Percentiles rank a stretch among this genome's conserved stretches.
Evolutionary conservation across 768 basidiomycete species (phyloP).

Genomic region (Tylopilus sp.): DNA sequence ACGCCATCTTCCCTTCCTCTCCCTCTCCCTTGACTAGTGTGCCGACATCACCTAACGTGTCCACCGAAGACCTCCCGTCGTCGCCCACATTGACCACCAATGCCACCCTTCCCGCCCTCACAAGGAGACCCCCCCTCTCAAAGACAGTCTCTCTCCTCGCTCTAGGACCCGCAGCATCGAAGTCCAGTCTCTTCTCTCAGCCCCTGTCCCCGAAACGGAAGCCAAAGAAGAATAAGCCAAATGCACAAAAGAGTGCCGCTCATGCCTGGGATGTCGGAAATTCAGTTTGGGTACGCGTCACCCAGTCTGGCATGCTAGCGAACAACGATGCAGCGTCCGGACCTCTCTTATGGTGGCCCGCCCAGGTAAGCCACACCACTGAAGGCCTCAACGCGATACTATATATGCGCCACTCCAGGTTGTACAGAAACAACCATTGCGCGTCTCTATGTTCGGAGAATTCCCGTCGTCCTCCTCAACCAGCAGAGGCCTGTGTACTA

Average conservation of each 20-base stretch:
- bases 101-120: not conserved
- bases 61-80: conserved; percentile 16
- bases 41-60: conserved; percentile 14
- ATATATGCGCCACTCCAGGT: conserved; percentile 15
- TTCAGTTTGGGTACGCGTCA: conserved; percentile 54
- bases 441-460: conserved; percentile 32
- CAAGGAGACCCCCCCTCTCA: conserved; percentile 8
- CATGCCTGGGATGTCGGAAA: conserved; percentile 31
- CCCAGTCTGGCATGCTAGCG: conserved; percentile 35
- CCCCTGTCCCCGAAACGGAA: conserved; percentile 22
- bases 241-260: not conserved
- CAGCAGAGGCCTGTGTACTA: conserved; percentile 22
- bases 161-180: conserved; percentile 6
- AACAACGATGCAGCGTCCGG: conserved; percentile 25
- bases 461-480: conserved; percentile 25
- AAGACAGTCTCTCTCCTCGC: conserved; percentile 13
- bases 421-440: conserved; percentile 26
- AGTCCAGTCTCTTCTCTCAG: conserved; percentile 14
- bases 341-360: conserved; percentile 66
- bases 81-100: conserved; percentile 9
- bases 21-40: conserved; percentile 28
- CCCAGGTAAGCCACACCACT: conserved; percentile 42
- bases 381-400: not conserved
- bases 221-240: conserved; percentile 12
- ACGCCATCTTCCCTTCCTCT: conserved; percentile 12